Conservation (phyloP, 2,329 filamentous ascomycete genomes). For the Knoxdaviesia proteae region DNA sequence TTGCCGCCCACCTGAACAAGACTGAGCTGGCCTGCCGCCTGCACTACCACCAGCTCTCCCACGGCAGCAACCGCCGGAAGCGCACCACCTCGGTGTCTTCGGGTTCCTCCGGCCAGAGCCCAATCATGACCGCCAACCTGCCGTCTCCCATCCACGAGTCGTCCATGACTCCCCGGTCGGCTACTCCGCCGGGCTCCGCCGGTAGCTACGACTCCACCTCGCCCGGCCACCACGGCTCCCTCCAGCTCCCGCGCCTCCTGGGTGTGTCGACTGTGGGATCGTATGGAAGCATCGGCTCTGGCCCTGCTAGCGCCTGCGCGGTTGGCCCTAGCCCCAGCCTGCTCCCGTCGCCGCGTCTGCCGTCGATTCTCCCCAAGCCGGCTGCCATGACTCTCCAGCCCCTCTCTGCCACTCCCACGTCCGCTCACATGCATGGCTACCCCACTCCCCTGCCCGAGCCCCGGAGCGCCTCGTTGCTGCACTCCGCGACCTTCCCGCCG, state of each 20-base stretch:
- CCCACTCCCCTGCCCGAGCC: slow-evolving; percentile 20
- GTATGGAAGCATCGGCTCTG: slow-evolving; percentile 7
- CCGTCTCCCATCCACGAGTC: slow-evolving; percentile 30
- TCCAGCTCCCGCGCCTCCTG: slow-evolving; percentile 34
- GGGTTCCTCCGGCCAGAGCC: slow-evolving; percentile 31
- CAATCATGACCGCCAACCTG: slow-evolving; percentile 23
- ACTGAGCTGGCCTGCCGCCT: slow-evolving; percentile 73
- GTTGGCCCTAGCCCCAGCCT: slow-evolving; percentile 6
- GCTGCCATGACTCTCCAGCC: slow-evolving; percentile 24
- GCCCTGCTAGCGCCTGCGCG: too few species aligned
- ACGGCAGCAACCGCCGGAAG: slow-evolving; percentile 63
- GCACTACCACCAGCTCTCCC: slow-evolving; percentile 71
- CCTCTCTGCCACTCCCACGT: slow-evolving; percentile 12
- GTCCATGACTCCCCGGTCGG: slow-evolving; percentile 19
- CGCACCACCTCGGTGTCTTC: slow-evolving; percentile 51
- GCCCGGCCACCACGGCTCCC: slow-evolving; percentile 16
- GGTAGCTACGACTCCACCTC: slow-evolving; percentile 23
- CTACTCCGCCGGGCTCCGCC: slow-evolving; percentile 24
- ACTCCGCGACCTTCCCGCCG: slow-evolving; percentile 17
- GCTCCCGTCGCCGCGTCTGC: slow-evolving; percentile 27
- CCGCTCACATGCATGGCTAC: slow-evolving; percentile 13
- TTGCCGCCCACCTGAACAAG: slow-evolving; percentile 68
- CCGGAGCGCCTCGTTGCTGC: slow-evolving; percentile 22
- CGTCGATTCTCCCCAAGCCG: slow-evolving; percentile 47
- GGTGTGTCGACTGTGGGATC: slow-evolving; percentile 2